Evolutionary conservation across 352 stramenopile species (phyloP), one percentile per base, ranked within the genome.

Genomic region (Globisporangium spinosum): DNA sequence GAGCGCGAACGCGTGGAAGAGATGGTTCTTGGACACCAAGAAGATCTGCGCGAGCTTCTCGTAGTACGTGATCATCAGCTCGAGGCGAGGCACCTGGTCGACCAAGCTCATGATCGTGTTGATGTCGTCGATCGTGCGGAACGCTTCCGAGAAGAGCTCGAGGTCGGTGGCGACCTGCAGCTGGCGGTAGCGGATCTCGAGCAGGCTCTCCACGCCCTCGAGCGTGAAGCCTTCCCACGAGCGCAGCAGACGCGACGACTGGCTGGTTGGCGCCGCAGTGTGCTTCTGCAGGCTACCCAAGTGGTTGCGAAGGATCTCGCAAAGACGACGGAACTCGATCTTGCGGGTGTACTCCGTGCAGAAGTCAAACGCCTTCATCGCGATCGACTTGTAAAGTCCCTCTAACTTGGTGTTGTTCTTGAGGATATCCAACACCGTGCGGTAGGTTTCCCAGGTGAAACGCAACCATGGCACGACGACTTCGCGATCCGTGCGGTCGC

Each of bases 121-220:
- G 76, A 99, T 99, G 80, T 99, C 97, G 77, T 99, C 97, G 40
- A 99, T 97, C 15, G 97, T 99, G 61, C 97, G 92, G 82, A 99
- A 99, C 32, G 94, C 97, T 76, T 99, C 97, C 3, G 92, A 98
- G 81, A 98, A 99, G 38, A 99, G 84, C 73, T 98, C 94, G 17
- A 99, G 81, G 55, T 91, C 75, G 32, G 91, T 97, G 13, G 97
- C 94, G 7, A 98, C 97, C 77, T 99, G 94, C 25, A 99, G 82
- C 76, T 99, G 97, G 62, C 86, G 89, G 80, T 99, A 99, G 35
- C 97, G 91, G 68, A 98, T 98, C 72, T 98, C 89, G 17, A 99
- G 82, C 60, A 99, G 93, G 49, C 97, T 81, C 74, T 99, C 97
- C 35, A 99, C 94, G 45, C 85, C 90, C 59, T 99, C 97, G 51